Evolutionary conservation across 306 rosid genomes (phyloP), one percentile per base, ranked within the genome.

Genomic region (Malus orientalis): DNA sequence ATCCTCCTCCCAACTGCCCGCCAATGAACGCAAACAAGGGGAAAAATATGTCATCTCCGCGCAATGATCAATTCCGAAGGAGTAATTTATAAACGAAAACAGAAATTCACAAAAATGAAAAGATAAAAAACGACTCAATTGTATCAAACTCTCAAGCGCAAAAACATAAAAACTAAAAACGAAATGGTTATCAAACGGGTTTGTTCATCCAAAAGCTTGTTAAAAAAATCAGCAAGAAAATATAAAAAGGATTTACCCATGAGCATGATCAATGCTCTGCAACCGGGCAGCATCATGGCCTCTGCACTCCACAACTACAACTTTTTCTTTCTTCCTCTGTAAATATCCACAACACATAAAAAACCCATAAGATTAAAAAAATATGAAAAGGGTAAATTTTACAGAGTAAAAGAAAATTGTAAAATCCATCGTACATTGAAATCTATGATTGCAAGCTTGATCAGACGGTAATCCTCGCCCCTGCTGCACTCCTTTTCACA

Each of bases 401-500:
- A 67, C 58, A 76, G 62, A 69, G 29, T 73, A 61, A 63, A 18
- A 67, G 71, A 59, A 60, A 49, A 67, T 40, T 6, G 9, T 63
- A 79, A 57, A 38, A 57, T 63, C 80, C 85, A 32, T 79, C 30
- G 20, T 74, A 92, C 97, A 73, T 80, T 87, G 93, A 86, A 95
- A 83, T 95, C 92, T 76, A 89, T 90, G 83, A 95, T 89, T 44
- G 90, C 84, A 78, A 95, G 99, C 85, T 88, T 95, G 92, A 92
- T 85, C 81, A 95, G 89, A 66, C 97, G 93, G 76, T 92, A 95
- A 70, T 93, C 97, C 88, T 91, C 96, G 63, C 98, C 97, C 92
- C 96, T 88, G 90, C 98, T 93, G 91, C 93, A 93, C 84, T 93
- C 97, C 81, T 93, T 89, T 87, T 93, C 98, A 75, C 98, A 93